phyloP scores from a whole-genome alignment of 225 moss, liverwort and hornwort genomes.

The Pseudoscleropodium purum region DNA sequence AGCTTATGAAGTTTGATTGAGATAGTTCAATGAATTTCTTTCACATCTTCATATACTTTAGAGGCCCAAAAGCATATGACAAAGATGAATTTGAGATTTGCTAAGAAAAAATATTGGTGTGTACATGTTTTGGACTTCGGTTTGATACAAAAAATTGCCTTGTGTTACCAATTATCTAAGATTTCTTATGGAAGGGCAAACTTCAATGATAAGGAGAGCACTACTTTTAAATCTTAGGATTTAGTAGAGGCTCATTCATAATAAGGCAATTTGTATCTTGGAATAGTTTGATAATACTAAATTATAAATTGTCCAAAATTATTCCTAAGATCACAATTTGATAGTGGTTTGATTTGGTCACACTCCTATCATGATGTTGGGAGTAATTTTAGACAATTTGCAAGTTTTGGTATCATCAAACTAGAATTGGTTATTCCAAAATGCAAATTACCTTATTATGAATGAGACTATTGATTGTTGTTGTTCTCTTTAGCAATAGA shows the following conservation, averaged over 20 bases:
- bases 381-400: too few species aligned
- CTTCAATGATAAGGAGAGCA: neutral
- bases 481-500: neutral
- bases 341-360: too few species aligned
- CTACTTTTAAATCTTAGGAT: neutral
- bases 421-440: too few species aligned
- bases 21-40: neutral
- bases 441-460: too few species aligned
- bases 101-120: neutral
- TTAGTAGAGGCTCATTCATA: neutral
- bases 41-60: neutral
- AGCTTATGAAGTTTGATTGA: neutral
- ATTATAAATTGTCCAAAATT: rapidly evolving
- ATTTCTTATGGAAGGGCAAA: neutral
- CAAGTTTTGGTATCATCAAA: too few species aligned
- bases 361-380: too few species aligned
- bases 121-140: neutral
- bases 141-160: neutral
- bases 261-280: neutral
- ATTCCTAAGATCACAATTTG: too few species aligned
- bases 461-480: neutral
- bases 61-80: neutral
- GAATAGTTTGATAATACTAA: too few species aligned
- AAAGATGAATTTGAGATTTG: neutral
- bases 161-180: neutral